phyloP scores from a whole-genome alignment of 2,329 filamentous ascomycete species.

The Diaporthe vaccinii region DNA sequence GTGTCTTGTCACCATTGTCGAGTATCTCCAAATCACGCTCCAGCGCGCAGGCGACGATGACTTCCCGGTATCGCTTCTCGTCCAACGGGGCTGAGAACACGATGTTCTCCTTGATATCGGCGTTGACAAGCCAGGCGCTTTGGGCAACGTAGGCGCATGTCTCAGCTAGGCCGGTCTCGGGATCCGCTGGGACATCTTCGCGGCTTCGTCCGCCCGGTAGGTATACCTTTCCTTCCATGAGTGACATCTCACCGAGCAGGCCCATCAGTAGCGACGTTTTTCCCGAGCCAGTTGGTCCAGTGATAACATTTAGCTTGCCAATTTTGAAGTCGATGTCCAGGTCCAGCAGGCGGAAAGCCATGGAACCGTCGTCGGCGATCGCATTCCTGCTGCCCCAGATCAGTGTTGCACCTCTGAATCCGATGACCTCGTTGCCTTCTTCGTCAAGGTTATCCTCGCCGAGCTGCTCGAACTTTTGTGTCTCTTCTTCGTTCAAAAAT shows the following conservation, averaged over 20 bases:
- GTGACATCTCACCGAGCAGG: constrained; percentile 94
- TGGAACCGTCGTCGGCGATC: constrained; percentile 74
- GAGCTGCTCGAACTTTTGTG: constrained; percentile 92
- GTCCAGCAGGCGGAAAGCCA: constrained; percentile 86
- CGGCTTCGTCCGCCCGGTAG: constrained; percentile 88
- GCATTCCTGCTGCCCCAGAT: constrained; percentile 84
- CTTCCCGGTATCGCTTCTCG: constrained; percentile 85
- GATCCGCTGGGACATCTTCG: constrained; percentile 85
- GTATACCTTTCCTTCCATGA: constrained; percentile 83
- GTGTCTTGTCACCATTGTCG: constrained; percentile 90
- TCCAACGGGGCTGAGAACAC: constrained; percentile 87
- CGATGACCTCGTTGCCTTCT: constrained; percentile 80
- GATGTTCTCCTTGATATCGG: constrained; percentile 96
- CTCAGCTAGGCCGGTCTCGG: constrained; percentile 88
- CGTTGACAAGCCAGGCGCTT: constrained; percentile 96
- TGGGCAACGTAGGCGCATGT: constrained; percentile 97
- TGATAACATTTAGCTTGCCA: constrained; percentile 91
- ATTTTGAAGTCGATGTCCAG: constrained; percentile 86
- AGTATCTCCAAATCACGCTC: constrained; percentile 93
- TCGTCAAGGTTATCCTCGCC: constrained; percentile 77
- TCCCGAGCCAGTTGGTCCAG: constrained; percentile 92
- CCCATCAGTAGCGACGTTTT: constrained; percentile 98
- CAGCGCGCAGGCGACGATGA: constrained; percentile 90
- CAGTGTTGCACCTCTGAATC: constrained; percentile 86
- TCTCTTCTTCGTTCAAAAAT: constrained; percentile 93